Conservation (phyloP, 805 yeast genomes). For the Komagataella populi region DNA sequence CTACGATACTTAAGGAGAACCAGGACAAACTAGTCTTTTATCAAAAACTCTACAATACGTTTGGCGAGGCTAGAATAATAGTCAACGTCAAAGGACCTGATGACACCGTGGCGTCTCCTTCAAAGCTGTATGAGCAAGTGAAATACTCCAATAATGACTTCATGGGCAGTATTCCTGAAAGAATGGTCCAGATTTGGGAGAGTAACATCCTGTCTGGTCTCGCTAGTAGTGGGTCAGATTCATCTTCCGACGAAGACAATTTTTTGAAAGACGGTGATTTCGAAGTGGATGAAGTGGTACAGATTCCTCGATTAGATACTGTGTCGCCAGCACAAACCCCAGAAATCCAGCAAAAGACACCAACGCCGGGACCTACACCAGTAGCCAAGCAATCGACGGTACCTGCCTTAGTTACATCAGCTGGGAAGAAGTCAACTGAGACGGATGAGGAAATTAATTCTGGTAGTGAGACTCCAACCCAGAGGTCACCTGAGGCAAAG, state of each 20-base stretch:
- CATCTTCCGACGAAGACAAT: not conserved
- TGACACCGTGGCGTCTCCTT: not conserved
- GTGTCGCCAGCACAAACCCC: not conserved
- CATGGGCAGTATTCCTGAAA: not conserved
- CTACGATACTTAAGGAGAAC: not conserved
- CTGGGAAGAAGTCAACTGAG: not conserved
- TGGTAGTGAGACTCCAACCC: not conserved
- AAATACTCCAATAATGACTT: too few relatives aligned
- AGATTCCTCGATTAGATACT: not conserved
- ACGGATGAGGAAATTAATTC: not conserved
- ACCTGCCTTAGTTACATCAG: not conserved
- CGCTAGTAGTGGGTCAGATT: not conserved
- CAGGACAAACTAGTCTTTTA: not conserved
- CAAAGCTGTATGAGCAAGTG: not conserved
- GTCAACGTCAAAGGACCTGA: not conserved
- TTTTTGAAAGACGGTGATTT: not conserved
- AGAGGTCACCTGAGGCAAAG: not conserved
- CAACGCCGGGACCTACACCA: not conserved
- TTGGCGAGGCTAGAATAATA: not conserved
- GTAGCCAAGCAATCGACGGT: not conserved
- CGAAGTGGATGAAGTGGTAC: not conserved
- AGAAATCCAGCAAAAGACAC: not conserved
- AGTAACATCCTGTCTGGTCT: not conserved
- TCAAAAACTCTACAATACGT: not conserved
- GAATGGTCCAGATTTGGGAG: not conserved